These are phyloP conservation scores for Chalciporus piperatus DNA, from an alignment of 768 basidiomycete species.

Conservation along the genomic window DNA sequence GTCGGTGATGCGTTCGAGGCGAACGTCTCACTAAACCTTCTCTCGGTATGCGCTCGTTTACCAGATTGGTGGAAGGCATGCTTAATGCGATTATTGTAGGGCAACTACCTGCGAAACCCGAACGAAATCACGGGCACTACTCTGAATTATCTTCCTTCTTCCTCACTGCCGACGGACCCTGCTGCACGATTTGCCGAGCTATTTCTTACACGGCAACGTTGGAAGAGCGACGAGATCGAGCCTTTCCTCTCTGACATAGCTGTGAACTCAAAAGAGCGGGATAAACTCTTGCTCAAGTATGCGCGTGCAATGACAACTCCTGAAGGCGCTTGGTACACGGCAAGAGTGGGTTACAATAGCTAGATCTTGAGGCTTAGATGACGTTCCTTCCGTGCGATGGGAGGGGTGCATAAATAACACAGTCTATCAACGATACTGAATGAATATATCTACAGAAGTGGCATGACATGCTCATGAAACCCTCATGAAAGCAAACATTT, in stretches of 20 bases:
- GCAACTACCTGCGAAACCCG: constrained; percentile 62
- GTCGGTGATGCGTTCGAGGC: constrained; percentile 79
- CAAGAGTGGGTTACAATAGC: constrained; percentile 58
- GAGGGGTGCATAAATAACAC: not conserved
- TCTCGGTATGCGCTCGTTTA: constrained; percentile 49
- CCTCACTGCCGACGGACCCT: constrained; percentile 73
- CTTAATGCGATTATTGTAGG: constrained; percentile 47
- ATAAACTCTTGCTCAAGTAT: constrained; percentile 84
- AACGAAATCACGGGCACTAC: constrained; percentile 32
- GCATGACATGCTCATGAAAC: not conserved
- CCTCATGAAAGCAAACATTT: too few species aligned
- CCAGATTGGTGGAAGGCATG: not conserved
- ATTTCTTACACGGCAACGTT: constrained; percentile 74
- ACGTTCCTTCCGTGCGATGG: not conserved
- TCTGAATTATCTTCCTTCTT: constrained; percentile 74
- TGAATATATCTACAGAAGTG: not conserved
- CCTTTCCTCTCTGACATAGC: constrained; percentile 84
- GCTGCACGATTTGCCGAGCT: constrained; percentile 82
- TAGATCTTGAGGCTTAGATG: constrained; percentile 20
- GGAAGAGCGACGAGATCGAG: constrained; percentile 76
- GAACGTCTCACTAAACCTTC: constrained; percentile 56
- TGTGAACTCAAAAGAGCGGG: constrained; percentile 81
- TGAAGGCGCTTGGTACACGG: constrained; percentile 71
- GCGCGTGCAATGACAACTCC: constrained; percentile 73
- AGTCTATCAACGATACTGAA: not conserved